These are phyloP conservation scores for Rhodofomes roseus DNA, from an alignment of 1,284 basidiomycete genomes.

Conservation along the genomic window DNA sequence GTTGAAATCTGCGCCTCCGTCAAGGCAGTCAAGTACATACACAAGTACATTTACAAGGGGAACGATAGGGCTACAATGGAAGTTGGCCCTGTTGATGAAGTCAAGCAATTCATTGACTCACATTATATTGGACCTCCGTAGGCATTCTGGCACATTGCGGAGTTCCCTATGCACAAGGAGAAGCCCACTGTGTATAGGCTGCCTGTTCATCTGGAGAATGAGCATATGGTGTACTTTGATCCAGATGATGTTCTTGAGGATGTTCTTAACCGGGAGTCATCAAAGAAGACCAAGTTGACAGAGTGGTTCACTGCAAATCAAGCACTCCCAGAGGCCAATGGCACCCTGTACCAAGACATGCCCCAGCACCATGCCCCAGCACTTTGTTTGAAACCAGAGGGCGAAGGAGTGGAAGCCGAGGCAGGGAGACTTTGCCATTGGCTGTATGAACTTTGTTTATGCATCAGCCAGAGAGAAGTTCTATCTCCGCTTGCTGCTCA, in stretches of 20 bases:
- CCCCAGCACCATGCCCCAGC: conserved; percentile 12
- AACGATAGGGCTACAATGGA: conserved; percentile 11
- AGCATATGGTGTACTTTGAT: conserved; percentile 1
- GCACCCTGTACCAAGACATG: no score
- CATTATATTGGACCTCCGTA: conserved; percentile 28
- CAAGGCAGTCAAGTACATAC: conserved; percentile 37
- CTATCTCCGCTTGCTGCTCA: conserved; percentile 32
- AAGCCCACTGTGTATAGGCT: conserved; percentile 1
- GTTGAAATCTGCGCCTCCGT: conserved; percentile 33
- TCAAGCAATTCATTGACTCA: no score
- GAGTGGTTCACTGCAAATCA: no score
- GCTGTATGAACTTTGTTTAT: conserved; percentile 29
- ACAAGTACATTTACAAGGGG: conserved; percentile 49
- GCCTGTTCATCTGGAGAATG: conserved; percentile 3
- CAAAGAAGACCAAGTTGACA: no score
- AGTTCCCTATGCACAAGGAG: conserved; percentile 1
- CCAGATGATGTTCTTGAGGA: background rate
- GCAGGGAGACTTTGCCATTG: conserved; percentile 20
- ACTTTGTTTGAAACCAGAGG: conserved; percentile 14
- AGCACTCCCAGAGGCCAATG: no score
- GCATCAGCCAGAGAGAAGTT: conserved; percentile 26
- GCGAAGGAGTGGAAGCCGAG: conserved; percentile 11
- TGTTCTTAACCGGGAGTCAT: no score
- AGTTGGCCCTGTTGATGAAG: no score
- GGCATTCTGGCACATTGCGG: conserved; percentile 14